Evolutionary conservation across 2,329 filamentous ascomycete species (phyloP).

Genomic region (Tympanopsis confertula): DNA sequence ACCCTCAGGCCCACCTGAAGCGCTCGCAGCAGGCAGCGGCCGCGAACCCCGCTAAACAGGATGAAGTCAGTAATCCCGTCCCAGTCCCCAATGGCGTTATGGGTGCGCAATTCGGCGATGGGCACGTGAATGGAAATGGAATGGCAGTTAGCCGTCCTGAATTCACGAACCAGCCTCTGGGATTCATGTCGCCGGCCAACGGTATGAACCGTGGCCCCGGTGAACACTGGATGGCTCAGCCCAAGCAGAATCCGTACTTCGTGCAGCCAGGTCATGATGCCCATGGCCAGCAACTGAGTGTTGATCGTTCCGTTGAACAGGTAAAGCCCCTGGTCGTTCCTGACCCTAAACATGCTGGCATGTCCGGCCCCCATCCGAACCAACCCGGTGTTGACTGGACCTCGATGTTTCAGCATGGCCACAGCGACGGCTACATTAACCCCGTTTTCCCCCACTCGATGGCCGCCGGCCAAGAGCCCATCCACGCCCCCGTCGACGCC

Average conservation of each 20-base stretch:
- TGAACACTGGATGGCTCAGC: slow-evolving; percentile 27
- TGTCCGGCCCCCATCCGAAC: slow-evolving; percentile 18
- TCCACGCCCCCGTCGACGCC: slow-evolving; percentile 27
- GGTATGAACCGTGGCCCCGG: slow-evolving; percentile 24
- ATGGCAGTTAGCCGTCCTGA: slow-evolving; percentile 22
- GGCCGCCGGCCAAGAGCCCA: slow-evolving; percentile 26
- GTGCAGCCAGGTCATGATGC: slow-evolving; percentile 25
- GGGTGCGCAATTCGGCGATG: slow-evolving; percentile 26
- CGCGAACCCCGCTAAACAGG: slow-evolving; percentile 25
- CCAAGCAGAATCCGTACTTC: slow-evolving; percentile 28
- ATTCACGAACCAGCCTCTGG: slow-evolving; percentile 25
- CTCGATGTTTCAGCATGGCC: slow-evolving; percentile 29
- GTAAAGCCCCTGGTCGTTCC: slow-evolving; percentile 23
- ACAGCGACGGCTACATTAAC: slow-evolving; percentile 30
- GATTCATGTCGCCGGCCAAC: slow-evolving; percentile 26
- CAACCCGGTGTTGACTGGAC: slow-evolving; percentile 27
- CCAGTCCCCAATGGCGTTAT: slow-evolving; percentile 24
- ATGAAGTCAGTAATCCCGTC: slow-evolving; percentile 29
- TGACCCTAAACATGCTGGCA: slow-evolving; percentile 14
- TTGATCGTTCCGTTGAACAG: slow-evolving; percentile 28
- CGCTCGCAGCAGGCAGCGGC: slow-evolving; percentile 49
- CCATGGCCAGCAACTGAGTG: slow-evolving; percentile 25
- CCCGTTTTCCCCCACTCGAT: slow-evolving; percentile 30
- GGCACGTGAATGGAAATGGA: slow-evolving; percentile 25
- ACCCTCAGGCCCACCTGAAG: slow-evolving; percentile 81